Conservation (phyloP, 2,329 filamentous ascomycete species). For the Epichloe amarillans region DNA sequence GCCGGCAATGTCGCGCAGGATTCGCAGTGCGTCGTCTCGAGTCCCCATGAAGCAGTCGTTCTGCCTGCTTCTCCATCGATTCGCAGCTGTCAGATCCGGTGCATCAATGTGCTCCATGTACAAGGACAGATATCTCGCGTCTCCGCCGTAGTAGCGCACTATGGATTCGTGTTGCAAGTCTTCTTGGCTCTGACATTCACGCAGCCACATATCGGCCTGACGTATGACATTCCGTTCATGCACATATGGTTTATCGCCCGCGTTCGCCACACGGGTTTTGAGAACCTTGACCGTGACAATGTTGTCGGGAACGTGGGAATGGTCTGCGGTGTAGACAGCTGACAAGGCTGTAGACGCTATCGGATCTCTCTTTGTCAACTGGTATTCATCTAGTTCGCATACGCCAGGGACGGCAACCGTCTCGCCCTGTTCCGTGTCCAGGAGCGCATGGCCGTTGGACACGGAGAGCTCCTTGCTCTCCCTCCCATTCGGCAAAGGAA, state of each 20-base stretch:
- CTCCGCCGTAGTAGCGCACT: conserved; percentile 43
- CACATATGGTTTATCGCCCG: conserved; percentile 32
- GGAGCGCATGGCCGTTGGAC: conserved; percentile 33
- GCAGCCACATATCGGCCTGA: conserved; percentile 46
- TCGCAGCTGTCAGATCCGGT: conserved; percentile 35
- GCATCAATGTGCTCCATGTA: conserved; percentile 51
- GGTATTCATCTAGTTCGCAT: conserved; percentile 39
- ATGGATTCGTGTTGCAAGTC: conserved; percentile 43
- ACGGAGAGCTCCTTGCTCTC: conserved; percentile 34
- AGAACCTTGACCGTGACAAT: conserved; percentile 49
- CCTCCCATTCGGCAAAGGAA: conserved; percentile 34
- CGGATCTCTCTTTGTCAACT: conserved; percentile 40
- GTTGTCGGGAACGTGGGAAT: conserved; percentile 37
- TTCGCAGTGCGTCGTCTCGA: conserved; percentile 35
- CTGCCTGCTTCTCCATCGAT: conserved; percentile 33
- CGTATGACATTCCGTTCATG: conserved; percentile 42
- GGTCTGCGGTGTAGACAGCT: conserved; percentile 40
- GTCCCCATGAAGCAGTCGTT: conserved; percentile 38
- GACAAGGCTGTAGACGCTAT: conserved; percentile 42
- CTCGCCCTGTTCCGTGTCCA: conserved; percentile 37
- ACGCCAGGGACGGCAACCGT: conserved; percentile 35
- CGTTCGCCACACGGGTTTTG: conserved; percentile 33
- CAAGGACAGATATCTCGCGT: conserved; percentile 44
- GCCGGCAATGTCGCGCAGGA: conserved; percentile 39
- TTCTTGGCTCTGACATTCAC: conserved; percentile 43